A percentile compares a stretch with the other conserved stretches of the same genome.
Evolutionary conservation across 2,329 filamentous ascomycete genomes (phyloP).

Genomic region (Bipolaris oryzae): DNA sequence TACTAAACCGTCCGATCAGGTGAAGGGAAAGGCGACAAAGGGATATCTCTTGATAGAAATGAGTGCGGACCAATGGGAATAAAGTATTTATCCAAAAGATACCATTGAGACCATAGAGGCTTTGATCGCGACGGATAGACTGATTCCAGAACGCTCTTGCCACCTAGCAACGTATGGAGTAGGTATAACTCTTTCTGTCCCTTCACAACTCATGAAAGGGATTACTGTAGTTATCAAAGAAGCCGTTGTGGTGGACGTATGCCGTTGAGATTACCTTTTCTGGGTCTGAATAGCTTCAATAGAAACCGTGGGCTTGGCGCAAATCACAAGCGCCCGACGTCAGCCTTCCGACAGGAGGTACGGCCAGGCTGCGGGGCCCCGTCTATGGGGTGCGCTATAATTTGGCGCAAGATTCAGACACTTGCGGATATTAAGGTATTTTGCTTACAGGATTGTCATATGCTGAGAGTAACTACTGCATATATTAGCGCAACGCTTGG

Average conservation of each 20-base stretch:
- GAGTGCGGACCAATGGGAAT: constrained; percentile 7
- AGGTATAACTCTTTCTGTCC: constrained; percentile 19
- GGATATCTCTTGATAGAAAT: constrained; percentile 14
- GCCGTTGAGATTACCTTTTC: constrained; percentile 23
- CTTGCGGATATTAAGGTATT: background rate
- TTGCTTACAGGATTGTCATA: background rate
- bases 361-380: background rate
- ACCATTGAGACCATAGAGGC: constrained; percentile 8
- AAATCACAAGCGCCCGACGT: background rate
- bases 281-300: constrained; percentile 42
- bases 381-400: background rate
- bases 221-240: constrained; percentile 20
- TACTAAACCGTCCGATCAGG: constrained; percentile 7
- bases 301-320: constrained; percentile 28
- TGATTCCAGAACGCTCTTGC: constrained; percentile 12
- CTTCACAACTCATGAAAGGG: constrained; percentile 18
- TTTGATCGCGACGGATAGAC: constrained; percentile 1
- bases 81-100: background rate
- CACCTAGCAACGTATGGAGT: constrained; percentile 3
- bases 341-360: background rate
- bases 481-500: no score
- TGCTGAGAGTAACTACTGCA: no score
- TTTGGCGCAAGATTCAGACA: background rate
- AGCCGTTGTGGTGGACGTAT: constrained; percentile 17
- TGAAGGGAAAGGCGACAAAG: constrained; percentile 23